A percentile compares a stretch with the other conserved stretches of the same genome.
phyloP scores from a whole-genome alignment of 495 filamentous ascomycete genomes.

The Aspergillus nanangensis region DNA sequence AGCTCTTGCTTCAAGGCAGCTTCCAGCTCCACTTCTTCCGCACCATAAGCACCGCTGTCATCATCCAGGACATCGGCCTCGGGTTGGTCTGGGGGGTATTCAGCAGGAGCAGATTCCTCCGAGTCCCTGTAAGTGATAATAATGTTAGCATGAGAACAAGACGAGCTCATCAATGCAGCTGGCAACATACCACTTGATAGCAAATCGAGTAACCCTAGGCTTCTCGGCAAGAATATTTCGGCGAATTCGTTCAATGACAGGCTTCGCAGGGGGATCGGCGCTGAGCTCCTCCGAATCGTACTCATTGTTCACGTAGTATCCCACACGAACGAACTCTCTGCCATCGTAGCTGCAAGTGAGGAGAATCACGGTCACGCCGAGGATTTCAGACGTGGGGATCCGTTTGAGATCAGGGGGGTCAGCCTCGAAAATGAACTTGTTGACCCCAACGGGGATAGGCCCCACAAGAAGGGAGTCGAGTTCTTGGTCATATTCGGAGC shows the following conservation, averaged over 20 bases:
- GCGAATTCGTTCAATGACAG: conserved; percentile 83
- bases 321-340: conserved; percentile 95
- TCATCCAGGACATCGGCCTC: conserved; percentile 85
- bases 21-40: conserved; percentile 59
- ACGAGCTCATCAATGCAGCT: not conserved
- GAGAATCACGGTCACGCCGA: conserved; percentile 95
- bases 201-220: conserved; percentile 92
- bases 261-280: conserved; percentile 84
- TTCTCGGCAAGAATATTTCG: conserved; percentile 95
- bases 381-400: conserved; percentile 90
- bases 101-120: conserved; percentile 89
- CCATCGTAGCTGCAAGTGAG: conserved; percentile 95
- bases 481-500: conserved; percentile 95
- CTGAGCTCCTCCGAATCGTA: conserved; percentile 88
- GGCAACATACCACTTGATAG: conserved; percentile 95
- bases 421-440: conserved; percentile 98
- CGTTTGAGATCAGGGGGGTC: conserved; percentile 82
- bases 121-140: conserved; percentile 64
- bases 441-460: conserved; percentile 92
- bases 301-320: conserved; percentile 99
- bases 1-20: conserved; percentile 54
- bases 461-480: conserved; percentile 95
- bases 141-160: not conserved
- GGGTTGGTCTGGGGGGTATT: conserved; percentile 95
- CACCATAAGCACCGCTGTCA: conserved; percentile 80